These are phyloP conservation scores for Apiotrichum akiyoshidainum DNA, from an alignment of 1,284 basidiomycete genomes.

Conservation along the genomic window DNA sequence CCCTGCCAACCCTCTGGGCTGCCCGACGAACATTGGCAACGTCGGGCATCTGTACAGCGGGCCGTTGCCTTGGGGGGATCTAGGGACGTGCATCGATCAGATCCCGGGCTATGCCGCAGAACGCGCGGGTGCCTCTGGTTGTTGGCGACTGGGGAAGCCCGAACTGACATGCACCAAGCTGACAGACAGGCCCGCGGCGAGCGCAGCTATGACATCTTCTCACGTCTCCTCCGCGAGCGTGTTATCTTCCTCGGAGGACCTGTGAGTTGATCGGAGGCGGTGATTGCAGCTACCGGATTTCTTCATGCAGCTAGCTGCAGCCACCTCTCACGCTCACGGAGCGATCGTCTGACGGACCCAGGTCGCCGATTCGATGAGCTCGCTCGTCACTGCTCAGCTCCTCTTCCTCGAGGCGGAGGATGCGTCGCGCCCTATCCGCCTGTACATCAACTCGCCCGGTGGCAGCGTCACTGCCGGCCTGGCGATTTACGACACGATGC, in stretches of 20 bases:
- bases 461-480: constrained; percentile 89
- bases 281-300: too few relatives aligned
- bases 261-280: constrained; percentile 11
- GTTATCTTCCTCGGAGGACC: constrained; percentile 79
- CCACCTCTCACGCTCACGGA: too few relatives aligned
- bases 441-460: constrained; percentile 92
- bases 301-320: too few relatives aligned
- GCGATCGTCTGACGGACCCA: constrained; percentile 39
- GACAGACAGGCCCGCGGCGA: constrained; percentile 74
- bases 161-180: background rate
- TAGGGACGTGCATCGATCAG: too few relatives aligned
- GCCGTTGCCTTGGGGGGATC: too few relatives aligned
- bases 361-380: constrained; percentile 80
- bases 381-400: constrained; percentile 79
- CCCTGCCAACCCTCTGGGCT: too few relatives aligned
- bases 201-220: constrained; percentile 91
- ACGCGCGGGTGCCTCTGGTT: too few relatives aligned
- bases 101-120: too few relatives aligned
- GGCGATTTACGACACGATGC: constrained; percentile 84
- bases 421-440: constrained; percentile 80
- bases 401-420: constrained; percentile 93
- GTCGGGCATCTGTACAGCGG: too few relatives aligned
- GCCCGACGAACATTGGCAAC: too few relatives aligned
- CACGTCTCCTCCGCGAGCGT: constrained; percentile 78
- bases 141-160: background rate